These are phyloP conservation scores for Colletotrichum agaves DNA, from an alignment of 2,329 filamentous ascomycete species.

Conservation along the genomic window DNA sequence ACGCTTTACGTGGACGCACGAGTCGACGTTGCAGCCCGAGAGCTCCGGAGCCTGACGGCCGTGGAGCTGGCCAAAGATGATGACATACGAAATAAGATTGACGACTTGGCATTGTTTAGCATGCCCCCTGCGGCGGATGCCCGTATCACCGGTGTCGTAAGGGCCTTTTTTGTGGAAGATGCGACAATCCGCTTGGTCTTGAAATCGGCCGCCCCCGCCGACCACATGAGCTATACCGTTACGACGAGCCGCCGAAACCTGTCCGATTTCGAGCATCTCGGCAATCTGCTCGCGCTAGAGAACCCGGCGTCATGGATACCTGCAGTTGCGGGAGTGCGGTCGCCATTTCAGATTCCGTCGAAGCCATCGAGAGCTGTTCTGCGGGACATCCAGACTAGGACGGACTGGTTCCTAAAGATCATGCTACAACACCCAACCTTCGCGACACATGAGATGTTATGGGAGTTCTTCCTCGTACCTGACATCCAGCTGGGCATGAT, in stretches of 20 bases:
- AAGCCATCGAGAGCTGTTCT: constrained; percentile 89
- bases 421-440: constrained; percentile 92
- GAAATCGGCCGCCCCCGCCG: constrained; percentile 91
- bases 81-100: constrained; percentile 94
- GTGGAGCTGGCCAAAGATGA: constrained; percentile 98
- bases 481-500: constrained; percentile 93
- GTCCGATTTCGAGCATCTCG: constrained; percentile 90
- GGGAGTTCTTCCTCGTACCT: constrained; percentile 98
- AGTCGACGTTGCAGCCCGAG: constrained; percentile 85
- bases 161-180: constrained; percentile 97
- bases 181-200: constrained; percentile 91
- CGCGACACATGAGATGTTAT: constrained; percentile 94
- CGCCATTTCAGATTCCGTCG: constrained; percentile 92
- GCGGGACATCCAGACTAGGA: constrained; percentile 85
- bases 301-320: constrained; percentile 97
- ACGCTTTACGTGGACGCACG: constrained; percentile 87
- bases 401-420: constrained; percentile 89
- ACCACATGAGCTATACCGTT: constrained; percentile 85
- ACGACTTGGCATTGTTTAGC: constrained; percentile 89
- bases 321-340: constrained; percentile 78
- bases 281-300: constrained; percentile 84
- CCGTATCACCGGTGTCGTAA: constrained; percentile 90
- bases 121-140: constrained; percentile 77
- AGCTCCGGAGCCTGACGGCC: constrained; percentile 88
- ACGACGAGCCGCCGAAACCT: constrained; percentile 92